Conservation (phyloP, 2,329 filamentous ascomycete species). For the Penicillium decumbens region DNA sequence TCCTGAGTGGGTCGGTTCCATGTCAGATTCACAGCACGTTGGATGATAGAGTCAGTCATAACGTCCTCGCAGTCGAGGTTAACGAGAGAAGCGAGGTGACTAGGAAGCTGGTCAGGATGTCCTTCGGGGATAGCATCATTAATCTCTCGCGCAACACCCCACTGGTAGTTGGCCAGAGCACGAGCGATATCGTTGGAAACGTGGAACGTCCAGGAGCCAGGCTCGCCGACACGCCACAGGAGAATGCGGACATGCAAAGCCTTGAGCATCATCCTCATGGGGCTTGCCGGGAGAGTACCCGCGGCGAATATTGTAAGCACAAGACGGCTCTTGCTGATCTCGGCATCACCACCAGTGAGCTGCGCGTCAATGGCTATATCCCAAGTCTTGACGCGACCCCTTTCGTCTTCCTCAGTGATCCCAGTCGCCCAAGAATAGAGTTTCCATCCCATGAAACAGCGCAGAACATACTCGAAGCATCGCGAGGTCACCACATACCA, state of each 20-base stretch:
- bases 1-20: slow-evolving; percentile 76
- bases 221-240: slow-evolving; percentile 70
- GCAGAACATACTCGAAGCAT: slow-evolving; percentile 72
- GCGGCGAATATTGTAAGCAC: slow-evolving; percentile 83
- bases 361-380: slow-evolving; percentile 89
- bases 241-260: slow-evolving; percentile 86
- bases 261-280: slow-evolving; percentile 81
- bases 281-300: slow-evolving; percentile 77
- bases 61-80: slow-evolving; percentile 78
- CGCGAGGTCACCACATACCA: slow-evolving; percentile 75
- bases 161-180: slow-evolving; percentile 68
- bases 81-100: slow-evolving; percentile 70
- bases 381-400: slow-evolving; percentile 85
- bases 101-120: slow-evolving; percentile 64
- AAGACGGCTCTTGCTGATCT: slow-evolving; percentile 82
- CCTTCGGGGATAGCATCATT: slow-evolving; percentile 45
- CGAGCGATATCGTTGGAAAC: slow-evolving; percentile 66
- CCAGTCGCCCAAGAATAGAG: slow-evolving; percentile 76
- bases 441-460: slow-evolving; percentile 70
- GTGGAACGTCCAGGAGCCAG: slow-evolving; percentile 59
- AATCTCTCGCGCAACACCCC: slow-evolving; percentile 72
- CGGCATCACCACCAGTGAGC: slow-evolving; percentile 80
- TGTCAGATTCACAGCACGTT: slow-evolving; percentile 82
- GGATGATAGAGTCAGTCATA: slow-evolving; percentile 69
- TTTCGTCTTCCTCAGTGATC: slow-evolving; percentile 77